A percentile compares a stretch with the other conserved stretches of the same genome.
phyloP scores from a whole-genome alignment of 2,329 filamentous ascomycete species.

The Cryphonectria carpinicola region DNA sequence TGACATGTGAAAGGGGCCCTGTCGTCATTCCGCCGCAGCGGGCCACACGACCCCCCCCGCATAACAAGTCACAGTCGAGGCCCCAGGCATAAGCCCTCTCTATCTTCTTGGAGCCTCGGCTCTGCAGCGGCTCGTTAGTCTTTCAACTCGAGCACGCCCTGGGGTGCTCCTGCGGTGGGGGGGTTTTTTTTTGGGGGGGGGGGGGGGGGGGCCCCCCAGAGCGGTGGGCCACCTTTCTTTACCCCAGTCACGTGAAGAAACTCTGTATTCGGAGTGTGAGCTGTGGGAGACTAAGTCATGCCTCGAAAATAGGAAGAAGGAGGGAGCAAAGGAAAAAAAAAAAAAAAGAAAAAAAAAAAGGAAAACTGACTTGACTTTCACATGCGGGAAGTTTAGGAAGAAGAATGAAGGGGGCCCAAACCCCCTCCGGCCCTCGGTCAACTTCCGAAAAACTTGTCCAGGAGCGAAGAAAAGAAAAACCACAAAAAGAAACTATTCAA shows the following conservation, averaged over 20 bases:
- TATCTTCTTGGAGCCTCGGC: conserved; percentile 24
- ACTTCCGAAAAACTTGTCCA: conserved; percentile 19
- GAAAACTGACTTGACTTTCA: conserved; percentile 23
- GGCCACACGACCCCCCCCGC: not conserved
- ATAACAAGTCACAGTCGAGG: conserved; percentile 11
- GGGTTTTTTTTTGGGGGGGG: no score
- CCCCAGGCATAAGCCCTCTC: conserved; percentile 6
- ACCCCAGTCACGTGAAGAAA: no score
- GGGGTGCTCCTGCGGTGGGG: no score
- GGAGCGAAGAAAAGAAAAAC: not conserved
- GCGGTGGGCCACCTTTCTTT: no score
- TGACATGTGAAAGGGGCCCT: not conserved
- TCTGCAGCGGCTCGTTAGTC: conserved; percentile 1
- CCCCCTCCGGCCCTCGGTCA: conserved; percentile 19
- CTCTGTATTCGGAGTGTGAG: no score
- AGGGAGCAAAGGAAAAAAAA: no score
- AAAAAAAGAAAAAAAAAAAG: no score
- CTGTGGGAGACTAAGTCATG: no score
- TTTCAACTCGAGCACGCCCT: no score
- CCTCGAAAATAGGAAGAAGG: no score
- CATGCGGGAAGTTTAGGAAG: conserved; percentile 27
- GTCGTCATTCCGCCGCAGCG: not conserved
- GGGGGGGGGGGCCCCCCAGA: no score
- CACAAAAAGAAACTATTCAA: not conserved
- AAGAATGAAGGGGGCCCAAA: not conserved